Percentiles rank a stretch among this genome's conserved stretches.
phyloP scores from a whole-genome alignment of 352 stramenopile genomes.

The Phytophthora hybrid region DNA sequence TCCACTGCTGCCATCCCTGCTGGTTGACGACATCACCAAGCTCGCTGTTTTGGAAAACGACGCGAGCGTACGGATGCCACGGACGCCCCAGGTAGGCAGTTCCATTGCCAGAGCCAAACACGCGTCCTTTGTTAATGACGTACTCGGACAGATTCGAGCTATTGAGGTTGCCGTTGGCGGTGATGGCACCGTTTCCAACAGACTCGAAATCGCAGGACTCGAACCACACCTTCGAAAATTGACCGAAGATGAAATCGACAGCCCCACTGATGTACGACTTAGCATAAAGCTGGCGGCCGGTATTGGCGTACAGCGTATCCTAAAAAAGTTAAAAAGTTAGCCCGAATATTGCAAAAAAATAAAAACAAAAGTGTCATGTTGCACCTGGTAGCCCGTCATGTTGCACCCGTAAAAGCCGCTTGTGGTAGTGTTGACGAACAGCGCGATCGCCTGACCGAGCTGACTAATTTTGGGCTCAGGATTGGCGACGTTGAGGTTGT shows the following conservation, averaged over 20 bases:
- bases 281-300: neutral
- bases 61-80: neutral
- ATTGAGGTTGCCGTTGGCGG: neutral
- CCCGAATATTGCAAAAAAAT: neutral
- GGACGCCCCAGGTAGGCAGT: neutral
- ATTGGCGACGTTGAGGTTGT: constrained; percentile 3
- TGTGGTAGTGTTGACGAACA: neutral
- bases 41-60: neutral
- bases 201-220: neutral
- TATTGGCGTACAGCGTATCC: neutral
- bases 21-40: neutral
- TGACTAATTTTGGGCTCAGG: neutral
- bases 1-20: neutral
- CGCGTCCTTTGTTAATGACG: constrained; percentile 1
- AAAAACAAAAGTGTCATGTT: neutral
- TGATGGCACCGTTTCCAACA: constrained; percentile 1
- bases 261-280: neutral
- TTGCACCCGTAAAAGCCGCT: neutral
- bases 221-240: neutral
- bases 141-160: constrained; percentile 1
- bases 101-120: neutral
- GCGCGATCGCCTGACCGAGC: neutral
- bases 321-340: neutral
- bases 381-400: neutral
- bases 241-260: constrained; percentile 1